Evolutionary conservation across 176 grass and related monocot genomes (phyloP).

Genomic region (Triticum urartu): DNA sequence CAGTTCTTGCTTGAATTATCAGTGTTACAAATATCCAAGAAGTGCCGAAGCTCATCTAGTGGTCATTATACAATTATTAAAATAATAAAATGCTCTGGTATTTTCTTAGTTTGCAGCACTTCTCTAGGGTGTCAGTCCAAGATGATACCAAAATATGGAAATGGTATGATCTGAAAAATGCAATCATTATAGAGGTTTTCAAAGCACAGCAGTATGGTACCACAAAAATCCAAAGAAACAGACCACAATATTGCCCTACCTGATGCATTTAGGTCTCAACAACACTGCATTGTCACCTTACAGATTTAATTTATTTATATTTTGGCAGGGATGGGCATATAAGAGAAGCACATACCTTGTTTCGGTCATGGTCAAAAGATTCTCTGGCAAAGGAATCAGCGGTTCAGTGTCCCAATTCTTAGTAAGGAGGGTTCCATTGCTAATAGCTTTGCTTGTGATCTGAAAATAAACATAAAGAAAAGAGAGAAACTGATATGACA

Average conservation of each 20-base stretch:
- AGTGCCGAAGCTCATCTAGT: conserved; percentile 2
- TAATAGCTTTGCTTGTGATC: conserved; percentile 59
- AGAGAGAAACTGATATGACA: conserved; percentile 26
- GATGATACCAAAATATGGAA: not conserved
- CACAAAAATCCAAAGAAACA: not conserved
- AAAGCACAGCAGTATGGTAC: not conserved
- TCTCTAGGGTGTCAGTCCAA: not conserved
- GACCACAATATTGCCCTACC: not conserved
- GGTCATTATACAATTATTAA: not conserved
- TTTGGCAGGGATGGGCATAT: not conserved
- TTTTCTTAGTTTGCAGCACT: not conserved
- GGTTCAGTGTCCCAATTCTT: conserved; percentile 95
- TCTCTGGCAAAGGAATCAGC: conserved; percentile 66
- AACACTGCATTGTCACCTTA: not conserved
- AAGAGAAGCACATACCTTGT: conserved; percentile 48
- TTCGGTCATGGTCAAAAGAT: conserved; percentile 29
- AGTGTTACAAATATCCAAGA: not conserved
- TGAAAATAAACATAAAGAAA: conserved; percentile 32
- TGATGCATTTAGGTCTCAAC: not conserved
- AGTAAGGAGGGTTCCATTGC: conserved; percentile 76
- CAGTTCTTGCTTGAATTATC: not conserved
- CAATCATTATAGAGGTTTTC: conserved; percentile 6
- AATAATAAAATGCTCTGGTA: not conserved
- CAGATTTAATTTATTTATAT: not conserved
- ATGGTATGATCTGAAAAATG: not conserved